Evolutionary conservation across 768 basidiomycete species (phyloP).

Genomic region (Suillus tomentosus): DNA sequence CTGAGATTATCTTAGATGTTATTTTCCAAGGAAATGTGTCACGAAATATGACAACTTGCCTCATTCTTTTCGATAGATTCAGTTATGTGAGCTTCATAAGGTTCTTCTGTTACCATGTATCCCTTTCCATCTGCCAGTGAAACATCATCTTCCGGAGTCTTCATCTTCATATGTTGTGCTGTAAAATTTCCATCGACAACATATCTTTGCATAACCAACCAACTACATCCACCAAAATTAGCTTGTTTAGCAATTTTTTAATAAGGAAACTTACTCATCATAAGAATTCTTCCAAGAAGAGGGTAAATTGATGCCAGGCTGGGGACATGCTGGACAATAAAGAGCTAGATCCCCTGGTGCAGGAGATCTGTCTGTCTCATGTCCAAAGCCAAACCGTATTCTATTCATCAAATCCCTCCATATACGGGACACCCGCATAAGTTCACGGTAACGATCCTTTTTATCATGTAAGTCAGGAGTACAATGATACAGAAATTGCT

Average conservation of each 20-base stretch:
- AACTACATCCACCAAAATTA: background rate
- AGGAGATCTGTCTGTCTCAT: background rate
- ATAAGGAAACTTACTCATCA: background rate
- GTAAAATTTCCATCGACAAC: constrained; percentile 12
- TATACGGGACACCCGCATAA: background rate
- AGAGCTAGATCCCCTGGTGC: constrained; percentile 1
- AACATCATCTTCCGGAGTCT: constrained; percentile 19
- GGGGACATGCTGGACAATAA: constrained; percentile 11
- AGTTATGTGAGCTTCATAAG: background rate
- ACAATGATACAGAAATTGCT: background rate
- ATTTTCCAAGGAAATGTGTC: too few relatives aligned
- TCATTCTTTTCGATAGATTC: background rate
- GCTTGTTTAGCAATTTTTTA: too few relatives aligned
- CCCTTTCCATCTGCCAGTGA: background rate
- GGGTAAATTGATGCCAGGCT: constrained; percentile 13
- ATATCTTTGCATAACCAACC: constrained; percentile 7
- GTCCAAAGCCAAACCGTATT: background rate
- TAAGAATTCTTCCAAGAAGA: constrained; percentile 5
- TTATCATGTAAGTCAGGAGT: background rate
- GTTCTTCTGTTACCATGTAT: too few relatives aligned
- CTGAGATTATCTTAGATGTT: too few relatives aligned
- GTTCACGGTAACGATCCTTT: constrained; percentile 10
- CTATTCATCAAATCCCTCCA: constrained; percentile 7
- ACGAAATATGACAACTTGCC: too few relatives aligned
- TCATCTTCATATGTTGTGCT: constrained; percentile 15